Evolutionary conservation across 2,329 filamentous ascomycete genomes (phyloP).

Genomic region (Neurospora crassa): DNA sequence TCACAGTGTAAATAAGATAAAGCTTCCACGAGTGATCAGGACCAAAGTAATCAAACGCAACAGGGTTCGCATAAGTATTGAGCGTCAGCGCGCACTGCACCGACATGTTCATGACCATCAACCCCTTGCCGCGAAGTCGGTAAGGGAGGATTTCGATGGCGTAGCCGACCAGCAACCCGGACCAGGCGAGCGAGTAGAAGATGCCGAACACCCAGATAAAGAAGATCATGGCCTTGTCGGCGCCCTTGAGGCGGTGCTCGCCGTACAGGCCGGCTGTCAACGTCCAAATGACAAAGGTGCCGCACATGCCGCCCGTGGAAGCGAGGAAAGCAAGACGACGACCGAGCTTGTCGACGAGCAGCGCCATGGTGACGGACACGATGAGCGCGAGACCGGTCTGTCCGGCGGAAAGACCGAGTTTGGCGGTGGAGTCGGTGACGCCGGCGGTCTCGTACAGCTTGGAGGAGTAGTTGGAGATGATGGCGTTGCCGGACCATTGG

Average conservation of each 20-base stretch:
- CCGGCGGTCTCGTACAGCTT: constrained; percentile 44
- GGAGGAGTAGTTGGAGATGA: constrained; percentile 49
- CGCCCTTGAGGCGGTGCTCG: constrained; percentile 24
- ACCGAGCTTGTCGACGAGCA: constrained; percentile 45
- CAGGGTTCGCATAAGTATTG: constrained; percentile 44
- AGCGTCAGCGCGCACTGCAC: constrained; percentile 46
- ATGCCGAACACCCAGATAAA: constrained; percentile 29
- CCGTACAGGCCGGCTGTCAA: constrained; percentile 36
- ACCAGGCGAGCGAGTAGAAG: constrained; percentile 48
- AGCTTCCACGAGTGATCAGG: constrained; percentile 39
- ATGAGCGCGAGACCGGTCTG: constrained; percentile 42
- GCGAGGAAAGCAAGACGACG: constrained; percentile 46
- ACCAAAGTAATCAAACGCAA: constrained; percentile 38
- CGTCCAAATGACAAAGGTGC: constrained; percentile 42
- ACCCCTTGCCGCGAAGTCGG: constrained; percentile 40
- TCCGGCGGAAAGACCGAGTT: constrained; percentile 38
- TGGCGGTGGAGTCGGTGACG: constrained; percentile 33
- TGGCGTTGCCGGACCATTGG: constrained; percentile 50
- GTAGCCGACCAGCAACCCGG: constrained; percentile 46
- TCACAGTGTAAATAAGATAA: constrained; percentile 46
- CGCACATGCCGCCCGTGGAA: constrained; percentile 33
- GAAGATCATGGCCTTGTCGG: constrained; percentile 34
- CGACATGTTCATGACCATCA: constrained; percentile 47
- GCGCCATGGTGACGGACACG: constrained; percentile 40
- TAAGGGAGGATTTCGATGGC: constrained; percentile 42